Base-by-base conservation (phyloP, 2,329 filamentous ascomycete genomes). In the Daldinia sp. region DNA sequence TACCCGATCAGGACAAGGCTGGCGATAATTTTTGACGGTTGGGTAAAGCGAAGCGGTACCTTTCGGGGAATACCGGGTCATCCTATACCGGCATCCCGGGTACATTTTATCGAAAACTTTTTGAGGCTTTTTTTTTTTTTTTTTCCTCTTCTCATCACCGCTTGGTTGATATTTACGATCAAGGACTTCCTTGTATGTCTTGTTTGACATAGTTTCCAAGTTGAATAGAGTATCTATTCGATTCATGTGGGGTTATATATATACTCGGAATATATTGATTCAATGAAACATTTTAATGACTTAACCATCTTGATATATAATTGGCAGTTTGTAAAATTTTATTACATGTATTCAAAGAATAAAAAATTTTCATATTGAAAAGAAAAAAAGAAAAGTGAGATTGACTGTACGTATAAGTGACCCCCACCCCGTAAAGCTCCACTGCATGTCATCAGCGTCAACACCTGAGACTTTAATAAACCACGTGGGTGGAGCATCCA, bases 1-100 rank as follows among this genome's bases (percentile, higher is more conserved):
- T 78, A 74, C 77, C 76, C 70, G 69, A 79, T 75, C 33, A 58
- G 77, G 77, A 77, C 75, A 79, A 79, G 76, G 74, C 77, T 77
- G 74, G 63, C 63, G 56, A 68, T 64, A 64, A 65, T 65, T 42
- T 42, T 56, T 70, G 20, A 67, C 35, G 51, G 66, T 60, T 64
- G 39, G 56, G 63, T 64, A 67, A 48, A 66, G 59, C 48, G 26
- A n/a, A 62, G 41, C 51, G 30, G 12, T 23, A 37, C 6, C 9
- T 56, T 41, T 71, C 69, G 69, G 69, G 69, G 63, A 60, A 71
- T 71, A 71, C 56, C 69, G 69, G 69, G 62, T 69, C 63, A 64
- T 66, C 65, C 60, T 42, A 60, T 64, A 64, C 10, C 48, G 67
- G 66, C 56, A 69, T 59, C 60, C 69, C 63, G 66, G 63, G 44